Conservation (phyloP, 1,284 basidiomycete genomes). For the Mycena sp. region DNA sequence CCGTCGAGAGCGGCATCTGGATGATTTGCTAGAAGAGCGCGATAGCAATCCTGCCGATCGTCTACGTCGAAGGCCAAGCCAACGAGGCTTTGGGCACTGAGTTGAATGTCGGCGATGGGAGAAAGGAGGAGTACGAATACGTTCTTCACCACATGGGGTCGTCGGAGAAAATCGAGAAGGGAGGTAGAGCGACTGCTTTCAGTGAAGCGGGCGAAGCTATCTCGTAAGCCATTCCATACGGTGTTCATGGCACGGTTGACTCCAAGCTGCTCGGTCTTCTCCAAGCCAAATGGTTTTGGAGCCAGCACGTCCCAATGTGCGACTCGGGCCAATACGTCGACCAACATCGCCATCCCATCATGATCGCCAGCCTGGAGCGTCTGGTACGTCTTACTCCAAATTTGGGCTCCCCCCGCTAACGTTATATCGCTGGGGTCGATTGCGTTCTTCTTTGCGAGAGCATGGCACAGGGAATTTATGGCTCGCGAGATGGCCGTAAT, state of each 20-base stretch:
- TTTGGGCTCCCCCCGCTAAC: conserved; percentile 60
- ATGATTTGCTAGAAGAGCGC: conserved; percentile 75
- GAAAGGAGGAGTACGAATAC: conserved; percentile 82
- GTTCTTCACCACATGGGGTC: conserved; percentile 63
- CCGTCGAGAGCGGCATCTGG: conserved; percentile 77
- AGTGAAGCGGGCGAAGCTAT: conserved; percentile 69
- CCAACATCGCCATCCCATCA: conserved; percentile 65
- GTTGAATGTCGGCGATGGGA: conserved; percentile 79
- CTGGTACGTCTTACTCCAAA: conserved; percentile 80
- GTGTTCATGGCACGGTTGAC: conserved; percentile 69
- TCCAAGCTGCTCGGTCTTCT: conserved; percentile 52
- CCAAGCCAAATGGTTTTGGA: conserved; percentile 56
- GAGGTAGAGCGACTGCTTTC: conserved; percentile 65
- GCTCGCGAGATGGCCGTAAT: conserved; percentile 43
- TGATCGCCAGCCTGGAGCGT: conserved; percentile 67
- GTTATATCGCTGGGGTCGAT: conserved; percentile 37
- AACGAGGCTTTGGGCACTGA: conserved; percentile 79
- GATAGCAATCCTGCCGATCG: conserved; percentile 87
- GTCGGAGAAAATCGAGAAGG: conserved; percentile 63
- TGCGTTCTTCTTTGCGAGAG: conserved; percentile 36
- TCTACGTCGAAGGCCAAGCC: conserved; percentile 89
- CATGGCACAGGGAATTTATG: conserved; percentile 21
- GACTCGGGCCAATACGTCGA: conserved; percentile 66
- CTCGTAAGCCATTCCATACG: conserved; percentile 72
- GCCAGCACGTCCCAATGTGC: conserved; percentile 77